phyloP scores from a whole-genome alignment of 371 early-diverging fungal species.

The Apophysomyces trapeziformis region DNA sequence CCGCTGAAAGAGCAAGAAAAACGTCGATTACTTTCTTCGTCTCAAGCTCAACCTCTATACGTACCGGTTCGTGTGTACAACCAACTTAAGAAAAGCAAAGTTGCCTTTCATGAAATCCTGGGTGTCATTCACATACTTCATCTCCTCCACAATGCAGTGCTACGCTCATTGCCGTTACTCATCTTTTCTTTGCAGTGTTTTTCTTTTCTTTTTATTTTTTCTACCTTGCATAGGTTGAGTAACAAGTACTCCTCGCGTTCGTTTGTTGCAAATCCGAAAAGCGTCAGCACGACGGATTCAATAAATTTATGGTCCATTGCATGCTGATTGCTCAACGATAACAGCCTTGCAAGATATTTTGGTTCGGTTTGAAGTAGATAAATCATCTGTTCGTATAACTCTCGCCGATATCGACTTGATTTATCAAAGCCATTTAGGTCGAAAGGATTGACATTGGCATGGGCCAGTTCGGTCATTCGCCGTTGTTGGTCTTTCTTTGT shows the following conservation, averaged over 20 bases:
- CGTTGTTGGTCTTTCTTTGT: constrained; percentile 56
- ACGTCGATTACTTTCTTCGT: background rate
- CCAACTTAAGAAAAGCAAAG: constrained; percentile 94
- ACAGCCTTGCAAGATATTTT: constrained; percentile 81
- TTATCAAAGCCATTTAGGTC: constrained; percentile 81
- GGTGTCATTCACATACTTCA: constrained; percentile 78
- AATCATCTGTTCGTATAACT: constrained; percentile 90
- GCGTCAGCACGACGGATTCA: constrained; percentile 86
- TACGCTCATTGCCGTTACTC: constrained; percentile 21
- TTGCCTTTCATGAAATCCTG: constrained; percentile 94
- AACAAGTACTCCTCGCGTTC: constrained; percentile 96
- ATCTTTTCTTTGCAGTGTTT: constrained; percentile 55
- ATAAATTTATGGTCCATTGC: constrained; percentile 69
- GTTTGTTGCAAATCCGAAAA: constrained; percentile 97
- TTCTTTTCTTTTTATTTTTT: background rate
- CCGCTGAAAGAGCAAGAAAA: constrained; percentile 55
- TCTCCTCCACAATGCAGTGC: constrained; percentile 88
- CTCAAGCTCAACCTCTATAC: background rate
- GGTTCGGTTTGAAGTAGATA: constrained; percentile 98
- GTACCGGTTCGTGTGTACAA: constrained; percentile 87
- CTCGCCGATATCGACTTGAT: constrained; percentile 75
- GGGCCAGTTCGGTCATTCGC: constrained; percentile 41
- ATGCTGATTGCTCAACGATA: constrained; percentile 76
- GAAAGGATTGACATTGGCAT: constrained; percentile 31
- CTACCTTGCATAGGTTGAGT: constrained; percentile 90